Conservation (phyloP, 2,329 filamentous ascomycete genomes). For the Leptodontidium sp. region DNA sequence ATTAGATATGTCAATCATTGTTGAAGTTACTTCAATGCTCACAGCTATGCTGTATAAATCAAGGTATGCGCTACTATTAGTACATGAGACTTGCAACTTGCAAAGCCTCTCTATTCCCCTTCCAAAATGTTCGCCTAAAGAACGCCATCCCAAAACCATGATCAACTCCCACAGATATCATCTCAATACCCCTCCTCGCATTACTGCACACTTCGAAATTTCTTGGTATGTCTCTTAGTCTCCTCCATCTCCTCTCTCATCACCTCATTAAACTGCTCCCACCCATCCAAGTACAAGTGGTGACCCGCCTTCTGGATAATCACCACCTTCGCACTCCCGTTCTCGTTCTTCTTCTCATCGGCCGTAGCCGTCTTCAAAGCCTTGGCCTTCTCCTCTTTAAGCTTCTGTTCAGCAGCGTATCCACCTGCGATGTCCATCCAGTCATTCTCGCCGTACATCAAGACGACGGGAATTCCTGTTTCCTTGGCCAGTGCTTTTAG, state of each 20-base stretch:
- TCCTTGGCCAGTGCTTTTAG: conserved; percentile 38
- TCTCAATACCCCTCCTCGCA: conserved; percentile 1
- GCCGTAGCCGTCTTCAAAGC: conserved; percentile 67
- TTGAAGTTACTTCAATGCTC: not conserved
- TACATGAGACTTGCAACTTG: not conserved
- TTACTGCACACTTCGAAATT: conserved; percentile 11
- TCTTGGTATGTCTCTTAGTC: conserved; percentile 40
- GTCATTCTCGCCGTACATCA: conserved; percentile 98
- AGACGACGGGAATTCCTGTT: conserved; percentile 80
- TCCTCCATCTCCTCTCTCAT: conserved; percentile 73
- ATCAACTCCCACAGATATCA: not conserved
- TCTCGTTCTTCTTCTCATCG: conserved; percentile 75
- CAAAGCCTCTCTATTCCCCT: conserved; percentile 10
- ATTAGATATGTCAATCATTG: not conserved
- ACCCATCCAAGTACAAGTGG: conserved; percentile 76
- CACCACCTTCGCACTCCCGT: conserved; percentile 82
- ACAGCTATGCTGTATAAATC: conserved; percentile 7
- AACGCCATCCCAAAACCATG: conserved; percentile 9
- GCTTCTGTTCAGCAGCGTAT: conserved; percentile 78
- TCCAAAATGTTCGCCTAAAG: not conserved
- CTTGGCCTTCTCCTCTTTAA: conserved; percentile 71
- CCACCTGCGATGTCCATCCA: conserved; percentile 98
- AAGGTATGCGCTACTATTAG: conserved; percentile 6
- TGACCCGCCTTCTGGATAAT: conserved; percentile 77
- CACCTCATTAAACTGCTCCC: conserved; percentile 73